phyloP scores from a whole-genome alignment of 805 yeast genomes.

The Nakazawaea wickerhamii region DNA sequence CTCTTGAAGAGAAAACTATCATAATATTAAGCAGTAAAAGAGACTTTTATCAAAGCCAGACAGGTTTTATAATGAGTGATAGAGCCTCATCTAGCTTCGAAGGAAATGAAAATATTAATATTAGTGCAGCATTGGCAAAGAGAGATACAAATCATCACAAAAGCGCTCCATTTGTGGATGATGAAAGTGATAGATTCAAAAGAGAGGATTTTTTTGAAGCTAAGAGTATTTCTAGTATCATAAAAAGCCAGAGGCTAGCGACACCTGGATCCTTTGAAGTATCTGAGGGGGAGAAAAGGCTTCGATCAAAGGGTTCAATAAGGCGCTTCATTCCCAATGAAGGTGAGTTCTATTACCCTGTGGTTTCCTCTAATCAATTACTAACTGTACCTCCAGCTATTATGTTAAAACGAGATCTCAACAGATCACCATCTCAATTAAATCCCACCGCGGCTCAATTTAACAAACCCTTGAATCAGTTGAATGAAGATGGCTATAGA shows the following conservation, averaged over 20 bases:
- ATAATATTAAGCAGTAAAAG: no score
- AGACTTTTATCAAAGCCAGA: no score
- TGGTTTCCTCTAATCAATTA: background rate
- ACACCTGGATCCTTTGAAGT: slow-evolving; percentile 10
- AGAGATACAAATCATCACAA: background rate
- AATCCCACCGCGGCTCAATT: no score
- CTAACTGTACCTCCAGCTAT: background rate
- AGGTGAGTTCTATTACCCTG: background rate
- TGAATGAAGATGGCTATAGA: background rate
- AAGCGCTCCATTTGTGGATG: background rate
- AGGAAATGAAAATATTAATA: slow-evolving; percentile 4
- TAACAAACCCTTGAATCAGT: no score
- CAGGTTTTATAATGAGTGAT: no score
- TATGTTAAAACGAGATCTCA: slow-evolving; percentile 5
- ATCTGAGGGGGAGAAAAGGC: background rate
- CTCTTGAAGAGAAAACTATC: background rate
- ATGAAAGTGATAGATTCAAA: background rate
- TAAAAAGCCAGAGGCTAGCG: background rate
- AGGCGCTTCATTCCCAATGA: background rate
- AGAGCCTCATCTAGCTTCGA: background rate
- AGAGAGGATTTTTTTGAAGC: background rate
- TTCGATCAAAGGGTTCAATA: background rate
- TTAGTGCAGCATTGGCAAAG: background rate
- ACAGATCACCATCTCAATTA: background rate
- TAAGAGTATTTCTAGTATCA: background rate